phyloP scores from a whole-genome alignment of 768 basidiomycete species.

The Pleurotus giganteus region DNA sequence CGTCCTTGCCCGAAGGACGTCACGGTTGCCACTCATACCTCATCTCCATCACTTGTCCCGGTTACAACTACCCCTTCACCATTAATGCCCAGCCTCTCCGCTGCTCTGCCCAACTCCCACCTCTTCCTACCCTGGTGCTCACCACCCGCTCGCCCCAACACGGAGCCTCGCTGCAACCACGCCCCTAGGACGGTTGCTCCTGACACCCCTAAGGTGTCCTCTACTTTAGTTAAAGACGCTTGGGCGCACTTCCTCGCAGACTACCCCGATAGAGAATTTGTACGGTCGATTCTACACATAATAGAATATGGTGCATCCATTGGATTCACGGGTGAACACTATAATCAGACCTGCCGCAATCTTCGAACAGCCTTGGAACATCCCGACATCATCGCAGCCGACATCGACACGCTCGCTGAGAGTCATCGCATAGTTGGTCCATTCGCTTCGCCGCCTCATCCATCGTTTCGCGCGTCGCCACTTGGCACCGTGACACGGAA shows the following conservation, averaged over 20 bases:
- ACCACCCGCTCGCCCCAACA: slow-evolving; percentile 14
- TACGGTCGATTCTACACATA: slow-evolving; percentile 21
- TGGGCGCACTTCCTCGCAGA: slow-evolving; percentile 23
- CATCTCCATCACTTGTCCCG: no score
- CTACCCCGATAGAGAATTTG: slow-evolving; percentile 28
- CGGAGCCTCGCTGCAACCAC: slow-evolving; percentile 14
- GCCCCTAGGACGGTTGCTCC: slow-evolving; percentile 8
- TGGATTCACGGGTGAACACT: slow-evolving; percentile 19
- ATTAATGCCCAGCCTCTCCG: neutral
- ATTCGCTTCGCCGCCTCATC: slow-evolving; percentile 16
- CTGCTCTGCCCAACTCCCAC: slow-evolving; percentile 6
- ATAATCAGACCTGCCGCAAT: slow-evolving; percentile 17
- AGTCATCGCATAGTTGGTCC: slow-evolving; percentile 23
- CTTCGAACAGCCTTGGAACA: slow-evolving; percentile 23
- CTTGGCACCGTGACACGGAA: slow-evolving; percentile 23
- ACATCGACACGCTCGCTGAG: slow-evolving; percentile 7
- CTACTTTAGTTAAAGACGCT: neutral
- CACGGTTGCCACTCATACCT: no score
- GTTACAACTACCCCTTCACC: no score
- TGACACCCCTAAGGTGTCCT: no score
- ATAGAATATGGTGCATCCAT: slow-evolving; percentile 24
- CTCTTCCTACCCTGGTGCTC: slow-evolving; percentile 11
- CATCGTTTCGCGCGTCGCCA: slow-evolving; percentile 21
- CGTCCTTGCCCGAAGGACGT: no score
- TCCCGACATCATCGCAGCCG: slow-evolving; percentile 9